Evolutionary conservation across 768 basidiomycete genomes (phyloP).

Genomic region (Suillus variegatus): DNA sequence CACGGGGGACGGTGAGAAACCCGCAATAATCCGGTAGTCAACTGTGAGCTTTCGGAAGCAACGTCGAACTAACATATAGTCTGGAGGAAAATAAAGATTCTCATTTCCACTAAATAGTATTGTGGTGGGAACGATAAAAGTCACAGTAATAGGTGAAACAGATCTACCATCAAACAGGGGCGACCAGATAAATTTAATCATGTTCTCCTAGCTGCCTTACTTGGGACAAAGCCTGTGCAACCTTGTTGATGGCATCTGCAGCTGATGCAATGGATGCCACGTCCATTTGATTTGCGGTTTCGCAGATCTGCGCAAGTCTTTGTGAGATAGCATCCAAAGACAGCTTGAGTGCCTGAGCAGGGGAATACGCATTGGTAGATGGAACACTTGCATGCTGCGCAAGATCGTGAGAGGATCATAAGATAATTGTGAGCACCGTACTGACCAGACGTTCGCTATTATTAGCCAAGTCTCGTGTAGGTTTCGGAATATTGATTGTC

Average conservation of each 20-base stretch:
- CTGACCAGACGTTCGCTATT: conserved; percentile 19
- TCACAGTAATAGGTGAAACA: background rate
- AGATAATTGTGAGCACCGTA: background rate
- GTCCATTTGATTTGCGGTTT: conserved; percentile 42
- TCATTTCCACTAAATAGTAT: background rate
- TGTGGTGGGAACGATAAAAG: background rate
- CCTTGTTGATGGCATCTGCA: conserved; percentile 72
- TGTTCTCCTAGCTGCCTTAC: conserved; percentile 58
- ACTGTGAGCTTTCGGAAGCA: background rate
- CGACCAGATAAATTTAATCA: conserved; percentile 1
- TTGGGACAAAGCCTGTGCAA: conserved; percentile 59
- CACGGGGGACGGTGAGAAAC: background rate
- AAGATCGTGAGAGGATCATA: conserved; percentile 9
- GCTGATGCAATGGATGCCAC: conserved; percentile 50
- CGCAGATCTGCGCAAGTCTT: conserved; percentile 48
- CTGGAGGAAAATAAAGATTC: no score
- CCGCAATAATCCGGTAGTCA: background rate
- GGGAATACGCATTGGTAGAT: conserved; percentile 21
- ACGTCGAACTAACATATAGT: background rate
- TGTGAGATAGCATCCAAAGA: conserved; percentile 54
- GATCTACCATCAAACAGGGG: background rate
- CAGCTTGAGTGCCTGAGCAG: conserved; percentile 51
- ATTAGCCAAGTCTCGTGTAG: conserved; percentile 16
- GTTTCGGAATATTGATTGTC: conserved; percentile 19
- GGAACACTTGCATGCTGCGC: conserved; percentile 19